phyloP scores from a whole-genome alignment of 2,329 filamentous ascomycete species.

The Nannizzia gypsea region DNA sequence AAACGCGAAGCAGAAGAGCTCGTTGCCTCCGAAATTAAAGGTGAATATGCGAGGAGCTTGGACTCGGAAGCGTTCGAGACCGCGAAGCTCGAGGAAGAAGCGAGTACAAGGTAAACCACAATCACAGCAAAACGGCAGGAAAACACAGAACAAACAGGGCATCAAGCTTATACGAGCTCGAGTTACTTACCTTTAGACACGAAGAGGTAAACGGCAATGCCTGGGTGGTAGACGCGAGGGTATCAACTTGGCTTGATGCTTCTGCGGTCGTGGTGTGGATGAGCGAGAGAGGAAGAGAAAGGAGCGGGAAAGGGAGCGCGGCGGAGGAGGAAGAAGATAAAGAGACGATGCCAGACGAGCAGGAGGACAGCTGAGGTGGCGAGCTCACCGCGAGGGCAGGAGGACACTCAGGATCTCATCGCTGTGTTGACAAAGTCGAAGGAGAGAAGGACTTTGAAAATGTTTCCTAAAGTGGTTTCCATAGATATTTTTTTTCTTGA shows the following conservation, averaged over 20 bases:
- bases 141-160: not conserved
- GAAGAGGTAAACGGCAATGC: not conserved
- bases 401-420: not conserved
- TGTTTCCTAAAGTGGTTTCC: not conserved
- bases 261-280: not conserved
- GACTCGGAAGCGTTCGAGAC: not conserved
- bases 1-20: not conserved
- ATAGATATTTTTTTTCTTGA: not conserved
- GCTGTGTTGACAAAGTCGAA: not conserved
- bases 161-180: not conserved
- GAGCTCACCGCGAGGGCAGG: not conserved
- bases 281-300: conserved; percentile 7
- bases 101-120: not conserved
- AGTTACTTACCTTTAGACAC: not conserved
- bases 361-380: not conserved
- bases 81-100: not conserved
- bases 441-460: not conserved
- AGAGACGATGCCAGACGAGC: not conserved
- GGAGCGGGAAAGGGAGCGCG: not conserved
- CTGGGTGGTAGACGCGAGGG: not conserved
- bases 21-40: not conserved
- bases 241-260: not conserved
- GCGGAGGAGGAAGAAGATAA: not conserved
- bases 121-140: not conserved
- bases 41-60: not conserved